Conservation (phyloP, 2,329 filamentous ascomycete species). For the Xylaria sp. region DNA sequence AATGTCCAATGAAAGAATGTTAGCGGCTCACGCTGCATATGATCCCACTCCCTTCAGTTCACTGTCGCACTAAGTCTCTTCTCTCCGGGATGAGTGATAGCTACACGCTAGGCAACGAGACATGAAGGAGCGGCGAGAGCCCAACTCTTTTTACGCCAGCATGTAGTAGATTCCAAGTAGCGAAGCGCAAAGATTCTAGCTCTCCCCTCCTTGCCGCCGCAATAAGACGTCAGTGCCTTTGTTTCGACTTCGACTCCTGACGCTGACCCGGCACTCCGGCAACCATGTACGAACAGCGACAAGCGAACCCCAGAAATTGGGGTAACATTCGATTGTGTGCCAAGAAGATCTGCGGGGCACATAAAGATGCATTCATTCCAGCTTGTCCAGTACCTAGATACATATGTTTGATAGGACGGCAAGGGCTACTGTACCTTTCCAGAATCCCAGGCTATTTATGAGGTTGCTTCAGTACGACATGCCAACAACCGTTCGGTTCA, state of each 20-base stretch:
- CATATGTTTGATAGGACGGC: background rate
- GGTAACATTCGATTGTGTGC: constrained; percentile 30
- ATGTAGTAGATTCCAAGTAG: background rate
- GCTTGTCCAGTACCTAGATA: background rate
- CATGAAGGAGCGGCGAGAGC: background rate
- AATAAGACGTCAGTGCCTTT: constrained; percentile 1
- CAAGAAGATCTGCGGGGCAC: constrained; percentile 34
- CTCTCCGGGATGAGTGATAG: constrained; percentile 3
- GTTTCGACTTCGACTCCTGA: background rate
- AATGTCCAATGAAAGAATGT: constrained; percentile 36
- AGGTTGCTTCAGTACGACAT: constrained; percentile 1
- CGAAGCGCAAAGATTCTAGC: background rate
- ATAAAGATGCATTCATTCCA: constrained; percentile 16
- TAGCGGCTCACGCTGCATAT: constrained; percentile 36
- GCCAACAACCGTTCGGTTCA: background rate
- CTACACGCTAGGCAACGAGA: background rate
- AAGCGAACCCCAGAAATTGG: constrained; percentile 35
- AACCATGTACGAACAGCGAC: constrained; percentile 32
- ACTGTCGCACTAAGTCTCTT: constrained; percentile 2
- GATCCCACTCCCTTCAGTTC: constrained; percentile 16
- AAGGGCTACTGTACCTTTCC: constrained; percentile 8
- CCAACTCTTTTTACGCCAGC: background rate
- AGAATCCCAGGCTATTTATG: background rate
- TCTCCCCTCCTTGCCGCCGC: background rate
- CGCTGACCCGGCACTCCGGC: constrained; percentile 32